Percentiles rank a stretch among this genome's conserved stretches.
Evolutionary conservation across 1,284 basidiomycete genomes (phyloP).

Genomic region (Stereum hirsutum): DNA sequence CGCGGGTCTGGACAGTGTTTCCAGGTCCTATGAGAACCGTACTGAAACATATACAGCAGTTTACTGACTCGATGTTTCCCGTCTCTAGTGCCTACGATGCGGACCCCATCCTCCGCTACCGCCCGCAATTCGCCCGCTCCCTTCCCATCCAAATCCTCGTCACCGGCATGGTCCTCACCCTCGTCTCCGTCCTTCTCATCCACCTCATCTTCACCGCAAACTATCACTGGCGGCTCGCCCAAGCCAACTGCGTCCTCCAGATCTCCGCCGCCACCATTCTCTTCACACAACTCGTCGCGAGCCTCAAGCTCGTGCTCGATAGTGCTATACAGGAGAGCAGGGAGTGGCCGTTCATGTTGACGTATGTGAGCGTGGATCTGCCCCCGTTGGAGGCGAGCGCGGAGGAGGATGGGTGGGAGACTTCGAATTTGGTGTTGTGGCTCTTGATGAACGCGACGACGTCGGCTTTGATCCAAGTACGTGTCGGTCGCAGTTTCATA

Average conservation of each 20-base stretch:
- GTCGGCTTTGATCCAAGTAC: slow-evolving; percentile 77
- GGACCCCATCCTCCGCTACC: slow-evolving; percentile 72
- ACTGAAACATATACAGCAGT: no score
- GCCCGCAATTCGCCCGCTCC: slow-evolving; percentile 76
- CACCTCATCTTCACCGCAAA: slow-evolving; percentile 93
- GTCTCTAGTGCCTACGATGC: slow-evolving; percentile 17
- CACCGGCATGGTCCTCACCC: slow-evolving; percentile 81
- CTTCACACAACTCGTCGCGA: slow-evolving; percentile 70
- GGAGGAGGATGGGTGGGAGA: slow-evolving; percentile 42
- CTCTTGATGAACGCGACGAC: slow-evolving; percentile 82
- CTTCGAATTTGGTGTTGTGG: slow-evolving; percentile 72
- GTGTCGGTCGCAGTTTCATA: slow-evolving; percentile 13
- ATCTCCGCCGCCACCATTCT: slow-evolving; percentile 75
- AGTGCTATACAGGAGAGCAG: slow-evolving; percentile 54
- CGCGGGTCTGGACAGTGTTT: no score
- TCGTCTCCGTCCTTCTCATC: slow-evolving; percentile 82
- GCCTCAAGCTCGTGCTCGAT: slow-evolving; percentile 65
- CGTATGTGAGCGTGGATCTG: slow-evolving; percentile 80
- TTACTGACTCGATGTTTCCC: no score
- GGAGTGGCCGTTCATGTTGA: slow-evolving; percentile 91
- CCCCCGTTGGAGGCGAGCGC: slow-evolving; percentile 39
- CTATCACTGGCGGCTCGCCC: slow-evolving; percentile 93
- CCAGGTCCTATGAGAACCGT: no score
- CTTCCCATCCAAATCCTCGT: slow-evolving; percentile 89
- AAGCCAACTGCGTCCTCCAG: slow-evolving; percentile 87